Conservation (phyloP, 768 basidiomycete species). For the Cystobasidium tubakii region DNA sequence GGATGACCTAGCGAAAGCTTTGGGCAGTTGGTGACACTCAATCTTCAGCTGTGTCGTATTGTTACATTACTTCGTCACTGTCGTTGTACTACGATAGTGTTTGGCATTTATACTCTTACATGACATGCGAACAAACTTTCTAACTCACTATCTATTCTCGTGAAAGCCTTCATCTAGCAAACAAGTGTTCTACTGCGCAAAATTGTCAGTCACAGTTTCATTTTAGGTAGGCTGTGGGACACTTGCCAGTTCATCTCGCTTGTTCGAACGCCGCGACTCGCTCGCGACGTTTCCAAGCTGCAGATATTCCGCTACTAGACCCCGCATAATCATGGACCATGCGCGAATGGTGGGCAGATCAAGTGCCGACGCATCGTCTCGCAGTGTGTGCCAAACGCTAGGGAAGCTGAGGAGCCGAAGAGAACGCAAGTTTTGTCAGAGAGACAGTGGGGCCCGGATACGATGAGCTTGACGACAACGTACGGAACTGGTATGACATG, state of each 20-base stretch:
- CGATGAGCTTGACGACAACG: conserved; percentile 83
- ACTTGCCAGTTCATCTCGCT: conserved; percentile 36
- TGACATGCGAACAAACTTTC: not conserved
- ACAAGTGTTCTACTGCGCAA: conserved; percentile 6
- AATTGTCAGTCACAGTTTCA: not conserved
- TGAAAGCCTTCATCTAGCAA: not conserved
- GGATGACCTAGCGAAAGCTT: conserved; percentile 12
- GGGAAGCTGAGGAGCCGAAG: not conserved
- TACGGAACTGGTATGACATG: conserved; percentile 88
- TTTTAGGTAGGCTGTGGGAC: not conserved
- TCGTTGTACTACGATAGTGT: not conserved
- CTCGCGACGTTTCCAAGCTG: conserved; percentile 48
- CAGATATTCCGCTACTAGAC: conserved; percentile 86
- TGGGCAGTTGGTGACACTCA: conserved; percentile 12
- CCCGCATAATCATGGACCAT: conserved; percentile 81
- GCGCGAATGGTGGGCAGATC: conserved; percentile 76
- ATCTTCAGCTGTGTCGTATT: not conserved
- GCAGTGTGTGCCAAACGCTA: not conserved
- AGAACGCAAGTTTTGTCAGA: too few species aligned
- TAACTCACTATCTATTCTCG: not conserved
- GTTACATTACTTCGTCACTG: not conserved
- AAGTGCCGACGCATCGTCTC: conserved; percentile 81
- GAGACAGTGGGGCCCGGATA: too few species aligned
- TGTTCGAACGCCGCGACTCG: not conserved
- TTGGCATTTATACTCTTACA: not conserved